phyloP scores from a whole-genome alignment of 495 filamentous ascomycete species.

The Talaromyces liani region DNA sequence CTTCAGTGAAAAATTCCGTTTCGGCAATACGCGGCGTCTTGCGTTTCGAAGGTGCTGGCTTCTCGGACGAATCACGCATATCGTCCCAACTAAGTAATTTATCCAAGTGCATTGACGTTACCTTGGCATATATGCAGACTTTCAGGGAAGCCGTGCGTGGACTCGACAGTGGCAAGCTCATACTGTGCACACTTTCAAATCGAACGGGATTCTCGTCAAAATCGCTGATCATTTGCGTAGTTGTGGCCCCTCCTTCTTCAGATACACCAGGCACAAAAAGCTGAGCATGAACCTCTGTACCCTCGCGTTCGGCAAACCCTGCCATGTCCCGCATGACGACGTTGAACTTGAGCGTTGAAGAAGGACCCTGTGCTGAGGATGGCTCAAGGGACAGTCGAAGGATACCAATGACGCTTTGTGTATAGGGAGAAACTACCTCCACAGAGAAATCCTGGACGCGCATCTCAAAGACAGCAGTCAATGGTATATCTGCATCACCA shows the following conservation, averaged over 20 bases:
- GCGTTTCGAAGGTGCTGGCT: constrained; percentile 43
- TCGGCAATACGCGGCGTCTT: constrained; percentile 75
- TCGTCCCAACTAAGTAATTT: constrained; percentile 99
- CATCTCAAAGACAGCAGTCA: constrained; percentile 90
- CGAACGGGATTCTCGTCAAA: constrained; percentile 93
- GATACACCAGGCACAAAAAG: constrained; percentile 89
- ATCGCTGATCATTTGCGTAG: constrained; percentile 87
- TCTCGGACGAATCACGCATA: constrained; percentile 64
- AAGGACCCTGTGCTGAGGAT: constrained; percentile 85
- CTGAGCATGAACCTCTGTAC: constrained; percentile 91
- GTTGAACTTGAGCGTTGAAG: constrained; percentile 93
- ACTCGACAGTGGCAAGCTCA: constrained; percentile 89
- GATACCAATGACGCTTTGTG: constrained; percentile 78
- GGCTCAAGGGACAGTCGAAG: constrained; percentile 88
- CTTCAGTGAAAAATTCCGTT: constrained; percentile 84
- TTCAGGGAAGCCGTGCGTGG: constrained; percentile 67
- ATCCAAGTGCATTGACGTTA: constrained; percentile 90
- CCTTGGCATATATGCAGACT: constrained; percentile 88
- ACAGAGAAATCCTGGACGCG: constrained; percentile 90
- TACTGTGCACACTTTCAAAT: constrained; percentile 96
- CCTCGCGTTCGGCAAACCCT: constrained; percentile 93
- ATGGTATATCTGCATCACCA: constrained; percentile 87
- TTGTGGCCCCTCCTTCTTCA: constrained; percentile 85
- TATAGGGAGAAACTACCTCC: constrained; percentile 89
- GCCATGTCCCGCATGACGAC: constrained; percentile 97